Evolutionary conservation across 148 eudicot genomes (phyloP).

Genomic region (Rhododendron vialii): DNA sequence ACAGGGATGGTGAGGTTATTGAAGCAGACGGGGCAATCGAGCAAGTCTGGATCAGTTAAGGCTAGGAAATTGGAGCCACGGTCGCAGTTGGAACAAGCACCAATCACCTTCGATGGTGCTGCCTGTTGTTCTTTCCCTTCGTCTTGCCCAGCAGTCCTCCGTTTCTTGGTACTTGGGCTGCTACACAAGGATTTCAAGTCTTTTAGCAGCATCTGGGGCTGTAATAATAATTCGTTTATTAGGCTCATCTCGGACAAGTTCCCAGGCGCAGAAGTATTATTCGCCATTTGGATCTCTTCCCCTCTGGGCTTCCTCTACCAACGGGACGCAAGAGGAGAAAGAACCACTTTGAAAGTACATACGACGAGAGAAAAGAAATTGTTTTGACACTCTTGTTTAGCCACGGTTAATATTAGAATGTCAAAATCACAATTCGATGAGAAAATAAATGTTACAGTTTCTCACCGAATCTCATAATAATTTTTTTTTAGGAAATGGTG

Average conservation of each 20-base stretch:
- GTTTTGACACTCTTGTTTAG: too few species aligned
- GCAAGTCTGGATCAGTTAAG: conserved; percentile 68
- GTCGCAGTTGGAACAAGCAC: background rate
- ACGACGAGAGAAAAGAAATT: too few species aligned
- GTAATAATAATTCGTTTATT: background rate
- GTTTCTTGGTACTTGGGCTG: background rate
- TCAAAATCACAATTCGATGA: too few species aligned
- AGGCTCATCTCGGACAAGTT: background rate
- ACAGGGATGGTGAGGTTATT: conserved; percentile 54
- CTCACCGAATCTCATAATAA: too few species aligned
- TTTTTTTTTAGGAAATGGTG: too few species aligned
- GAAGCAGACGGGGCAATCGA: conserved; percentile 71
- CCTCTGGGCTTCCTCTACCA: too few species aligned
- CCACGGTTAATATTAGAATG: too few species aligned
- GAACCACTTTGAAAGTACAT: too few species aligned
- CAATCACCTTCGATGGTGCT: background rate
- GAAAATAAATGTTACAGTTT: too few species aligned
- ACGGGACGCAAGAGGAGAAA: too few species aligned
- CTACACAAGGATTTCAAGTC: background rate
- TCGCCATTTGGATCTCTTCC: too few species aligned
- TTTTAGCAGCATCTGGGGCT: too few species aligned
- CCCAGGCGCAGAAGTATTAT: background rate
- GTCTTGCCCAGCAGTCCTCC: background rate
- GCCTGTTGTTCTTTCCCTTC: background rate
- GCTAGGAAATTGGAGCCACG: conserved; percentile 20